Evolutionary conservation across 371 early-diverging fungal genomes (phyloP).

Genomic region (Mucor lusitanicus): DNA sequence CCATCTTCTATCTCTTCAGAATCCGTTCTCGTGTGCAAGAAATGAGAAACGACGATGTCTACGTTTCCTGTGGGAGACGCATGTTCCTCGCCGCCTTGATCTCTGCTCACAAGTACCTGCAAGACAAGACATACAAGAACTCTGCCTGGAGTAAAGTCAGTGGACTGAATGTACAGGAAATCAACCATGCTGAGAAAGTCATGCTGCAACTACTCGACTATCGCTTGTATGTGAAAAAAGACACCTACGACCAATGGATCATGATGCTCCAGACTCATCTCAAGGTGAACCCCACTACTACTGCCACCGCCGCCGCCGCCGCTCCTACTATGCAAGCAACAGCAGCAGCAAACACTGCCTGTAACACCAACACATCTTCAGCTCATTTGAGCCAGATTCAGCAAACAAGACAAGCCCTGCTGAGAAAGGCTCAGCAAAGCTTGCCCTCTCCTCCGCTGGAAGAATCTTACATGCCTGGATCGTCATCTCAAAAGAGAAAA

Average conservation of each 20-base stretch:
- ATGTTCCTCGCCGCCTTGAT: constrained; percentile 80
- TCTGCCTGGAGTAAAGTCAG: constrained; percentile 79
- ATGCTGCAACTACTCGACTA: constrained; percentile 74
- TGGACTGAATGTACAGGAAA: constrained; percentile 65
- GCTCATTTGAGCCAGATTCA: neutral
- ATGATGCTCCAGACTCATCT: constrained; percentile 36
- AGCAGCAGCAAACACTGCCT: neutral
- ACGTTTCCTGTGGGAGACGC: constrained; percentile 64
- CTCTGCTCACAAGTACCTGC: constrained; percentile 74
- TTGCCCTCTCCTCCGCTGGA: constrained; percentile 28
- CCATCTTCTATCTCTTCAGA: constrained; percentile 68
- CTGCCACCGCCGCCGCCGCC: neutral
- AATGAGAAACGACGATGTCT: constrained; percentile 21
- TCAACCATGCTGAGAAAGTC: constrained; percentile 70
- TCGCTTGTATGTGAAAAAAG: constrained; percentile 64
- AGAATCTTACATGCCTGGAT: constrained; percentile 11
- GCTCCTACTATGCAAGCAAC: neutral
- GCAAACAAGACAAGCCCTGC: neutral
- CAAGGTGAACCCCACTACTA: constrained; percentile 11
- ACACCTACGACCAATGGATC: constrained; percentile 52
- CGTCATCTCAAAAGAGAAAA: constrained; percentile 16
- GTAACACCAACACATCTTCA: neutral
- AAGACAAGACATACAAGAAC: constrained; percentile 76
- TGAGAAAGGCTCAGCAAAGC: constrained; percentile 19
- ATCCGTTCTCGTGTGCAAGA: constrained; percentile 37